A percentile compares a stretch with the other conserved stretches of the same genome.
These are phyloP conservation scores for Talaromyces pinophilus DNA, from an alignment of 2,329 filamentous ascomycete genomes.

Conservation along the genomic window DNA sequence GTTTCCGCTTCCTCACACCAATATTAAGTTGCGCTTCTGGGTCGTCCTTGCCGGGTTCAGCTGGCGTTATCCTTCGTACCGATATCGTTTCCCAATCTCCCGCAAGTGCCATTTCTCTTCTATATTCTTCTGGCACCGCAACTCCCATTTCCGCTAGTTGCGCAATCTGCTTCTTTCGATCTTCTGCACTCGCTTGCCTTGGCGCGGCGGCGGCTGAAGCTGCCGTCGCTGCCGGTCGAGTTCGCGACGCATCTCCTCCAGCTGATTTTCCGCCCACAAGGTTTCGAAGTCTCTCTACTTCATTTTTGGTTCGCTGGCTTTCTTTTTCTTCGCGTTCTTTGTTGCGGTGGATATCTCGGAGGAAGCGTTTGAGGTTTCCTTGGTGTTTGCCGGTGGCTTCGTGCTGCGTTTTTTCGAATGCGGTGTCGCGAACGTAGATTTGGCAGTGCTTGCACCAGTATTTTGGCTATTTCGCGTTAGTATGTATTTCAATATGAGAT, in stretches of 20 bases:
- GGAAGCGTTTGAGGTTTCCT: constrained; percentile 79
- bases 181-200: constrained; percentile 57
- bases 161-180: constrained; percentile 79
- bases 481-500: neutral
- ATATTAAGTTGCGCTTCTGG: constrained; percentile 38
- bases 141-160: constrained; percentile 88
- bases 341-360: constrained; percentile 82
- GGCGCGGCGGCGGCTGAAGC: constrained; percentile 33
- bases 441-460: constrained; percentile 99
- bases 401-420: constrained; percentile 85
- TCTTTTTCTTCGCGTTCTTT: constrained; percentile 81
- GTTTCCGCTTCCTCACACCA: constrained; percentile 50
- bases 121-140: constrained; percentile 74
- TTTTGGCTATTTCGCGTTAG: constrained; percentile 61
- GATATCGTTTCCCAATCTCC: constrained; percentile 82
- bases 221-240: constrained; percentile 34
- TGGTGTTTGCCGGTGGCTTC: constrained; percentile 85
- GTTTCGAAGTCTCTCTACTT: constrained; percentile 83
- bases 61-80: constrained; percentile 40
- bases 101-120: constrained; percentile 79
- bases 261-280: constrained; percentile 58
- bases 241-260: constrained; percentile 31
- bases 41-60: constrained; percentile 47
- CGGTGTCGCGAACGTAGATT: constrained; percentile 86
- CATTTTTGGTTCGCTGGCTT: constrained; percentile 76